These are phyloP conservation scores for Echeveria elegans DNA, from an alignment of 164 flowering plant genomes.

Conservation along the genomic window DNA sequence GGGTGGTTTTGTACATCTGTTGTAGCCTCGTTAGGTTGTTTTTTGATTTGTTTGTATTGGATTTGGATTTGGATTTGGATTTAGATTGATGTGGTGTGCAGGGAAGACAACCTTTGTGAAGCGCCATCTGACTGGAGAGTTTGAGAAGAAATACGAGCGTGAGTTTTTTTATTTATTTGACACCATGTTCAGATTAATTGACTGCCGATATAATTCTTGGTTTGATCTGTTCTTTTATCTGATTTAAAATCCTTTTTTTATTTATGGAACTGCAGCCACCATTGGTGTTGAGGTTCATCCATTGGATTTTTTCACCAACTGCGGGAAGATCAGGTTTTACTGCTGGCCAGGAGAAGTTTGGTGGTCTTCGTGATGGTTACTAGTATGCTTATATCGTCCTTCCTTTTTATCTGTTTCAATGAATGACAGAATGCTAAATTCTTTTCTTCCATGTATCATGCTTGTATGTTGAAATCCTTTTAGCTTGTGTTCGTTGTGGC, in stretches of 20 bases:
- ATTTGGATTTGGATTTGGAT: too few relatives aligned
- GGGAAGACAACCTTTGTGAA: slow-evolving; percentile 45
- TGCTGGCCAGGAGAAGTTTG: slow-evolving; percentile 13
- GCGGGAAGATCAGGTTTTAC: slow-evolving; percentile 13
- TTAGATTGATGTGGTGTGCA: too few relatives aligned
- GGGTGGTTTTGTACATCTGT: not conserved
- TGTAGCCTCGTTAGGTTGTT: not conserved
- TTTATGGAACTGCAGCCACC: slow-evolving; percentile 10
- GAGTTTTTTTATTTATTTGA: slow-evolving; percentile 14
- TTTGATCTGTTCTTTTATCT: not conserved
- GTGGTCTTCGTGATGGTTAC: slow-evolving; percentile 16
- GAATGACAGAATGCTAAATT: too few relatives aligned
- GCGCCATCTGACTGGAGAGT: slow-evolving; percentile 42
- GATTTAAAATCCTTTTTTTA: too few relatives aligned
- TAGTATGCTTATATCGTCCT: slow-evolving; percentile 1
- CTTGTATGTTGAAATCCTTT: too few relatives aligned
- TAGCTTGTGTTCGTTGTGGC: not conserved
- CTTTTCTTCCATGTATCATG: too few relatives aligned
- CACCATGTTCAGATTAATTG: not conserved
- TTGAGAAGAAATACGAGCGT: slow-evolving; percentile 47
- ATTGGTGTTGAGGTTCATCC: slow-evolving; percentile 19
- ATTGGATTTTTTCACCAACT: slow-evolving; percentile 15
- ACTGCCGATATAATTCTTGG: not conserved
- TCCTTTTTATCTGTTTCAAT: too few relatives aligned
- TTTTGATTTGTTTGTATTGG: not conserved